These are phyloP conservation scores for Hordeum marinum DNA, from an alignment of 176 grass and related monocot species.

Conservation along the genomic window DNA sequence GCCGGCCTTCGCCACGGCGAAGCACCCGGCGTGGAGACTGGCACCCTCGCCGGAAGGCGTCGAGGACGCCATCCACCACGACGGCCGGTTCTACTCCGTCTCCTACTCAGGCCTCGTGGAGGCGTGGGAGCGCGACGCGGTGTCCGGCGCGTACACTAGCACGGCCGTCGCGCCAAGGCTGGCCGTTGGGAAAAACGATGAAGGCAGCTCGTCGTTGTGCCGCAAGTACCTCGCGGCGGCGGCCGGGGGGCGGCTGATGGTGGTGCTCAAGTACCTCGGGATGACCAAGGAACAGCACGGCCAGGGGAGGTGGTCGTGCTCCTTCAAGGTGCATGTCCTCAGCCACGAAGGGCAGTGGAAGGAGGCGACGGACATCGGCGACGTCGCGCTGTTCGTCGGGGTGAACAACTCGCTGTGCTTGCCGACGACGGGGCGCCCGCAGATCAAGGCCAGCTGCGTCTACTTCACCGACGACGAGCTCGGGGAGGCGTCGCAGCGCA, in stretches of 20 bases:
- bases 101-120: background rate
- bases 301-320: background rate
- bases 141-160: background rate
- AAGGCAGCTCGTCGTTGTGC: background rate
- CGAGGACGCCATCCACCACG: background rate
- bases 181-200: background rate
- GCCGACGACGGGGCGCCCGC: background rate
- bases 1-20: background rate
- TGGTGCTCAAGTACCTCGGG: background rate
- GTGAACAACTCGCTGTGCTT: slow-evolving; percentile 3
- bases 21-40: background rate
- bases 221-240: background rate
- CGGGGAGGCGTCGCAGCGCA: too few species aligned
- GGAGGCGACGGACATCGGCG: background rate
- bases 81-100: background rate
- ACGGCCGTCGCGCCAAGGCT: background rate
- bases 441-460: background rate
- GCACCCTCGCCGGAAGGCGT: background rate
- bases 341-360: background rate
- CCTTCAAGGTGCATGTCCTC: background rate
- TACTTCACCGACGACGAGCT: background rate
- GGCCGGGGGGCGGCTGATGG: background rate
- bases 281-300: background rate
- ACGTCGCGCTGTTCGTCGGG: background rate
- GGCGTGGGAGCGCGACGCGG: background rate